Percentiles rank a stretch among this genome's conserved stretches.
phyloP scores from a whole-genome alignment of 331 rosid species.

The Acacia pycnantha region DNA sequence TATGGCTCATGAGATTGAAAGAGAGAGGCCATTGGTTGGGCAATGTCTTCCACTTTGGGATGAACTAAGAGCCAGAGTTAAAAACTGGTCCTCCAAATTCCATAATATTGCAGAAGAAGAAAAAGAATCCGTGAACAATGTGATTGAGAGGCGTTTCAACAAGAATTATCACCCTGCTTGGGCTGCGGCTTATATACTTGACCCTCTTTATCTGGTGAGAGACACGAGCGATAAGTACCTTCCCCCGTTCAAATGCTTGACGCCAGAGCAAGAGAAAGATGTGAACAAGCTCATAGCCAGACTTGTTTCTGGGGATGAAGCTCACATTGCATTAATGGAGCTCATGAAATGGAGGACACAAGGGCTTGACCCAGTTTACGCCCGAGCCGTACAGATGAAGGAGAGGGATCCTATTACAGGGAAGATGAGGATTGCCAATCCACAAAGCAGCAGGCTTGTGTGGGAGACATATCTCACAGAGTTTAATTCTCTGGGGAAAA shows the following conservation, averaged over 20 bases:
- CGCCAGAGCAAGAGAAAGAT: slow-evolving; percentile 83
- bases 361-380: slow-evolving; percentile 96
- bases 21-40: slow-evolving; percentile 77
- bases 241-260: slow-evolving; percentile 82
- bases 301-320: slow-evolving; percentile 86
- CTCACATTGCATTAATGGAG: slow-evolving; percentile 89
- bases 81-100: slow-evolving; percentile 70
- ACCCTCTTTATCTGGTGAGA: slow-evolving; percentile 71
- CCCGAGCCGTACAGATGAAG: slow-evolving; percentile 86
- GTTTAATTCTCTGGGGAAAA: slow-evolving; percentile 76
- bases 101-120: slow-evolving; percentile 64
- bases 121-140: slow-evolving; percentile 55
- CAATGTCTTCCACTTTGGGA: slow-evolving; percentile 88
- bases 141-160: slow-evolving; percentile 68
- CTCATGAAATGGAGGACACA: slow-evolving; percentile 98
- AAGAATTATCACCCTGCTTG: slow-evolving; percentile 95
- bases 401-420: slow-evolving; percentile 82
- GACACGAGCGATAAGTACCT: slow-evolving; percentile 83
- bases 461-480: slow-evolving; percentile 93
- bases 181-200: slow-evolving; percentile 84
- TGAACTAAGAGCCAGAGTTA: slow-evolving; percentile 65
- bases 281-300: slow-evolving; percentile 87
- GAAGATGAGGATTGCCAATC: slow-evolving; percentile 76
- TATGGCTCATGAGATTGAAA: slow-evolving; percentile 72
- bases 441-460: slow-evolving; percentile 89